Percentiles rank a stretch among this genome's conserved stretches.
phyloP scores from a whole-genome alignment of 2,329 filamentous ascomycete species.

The Teratosphaeria viscida region DNA sequence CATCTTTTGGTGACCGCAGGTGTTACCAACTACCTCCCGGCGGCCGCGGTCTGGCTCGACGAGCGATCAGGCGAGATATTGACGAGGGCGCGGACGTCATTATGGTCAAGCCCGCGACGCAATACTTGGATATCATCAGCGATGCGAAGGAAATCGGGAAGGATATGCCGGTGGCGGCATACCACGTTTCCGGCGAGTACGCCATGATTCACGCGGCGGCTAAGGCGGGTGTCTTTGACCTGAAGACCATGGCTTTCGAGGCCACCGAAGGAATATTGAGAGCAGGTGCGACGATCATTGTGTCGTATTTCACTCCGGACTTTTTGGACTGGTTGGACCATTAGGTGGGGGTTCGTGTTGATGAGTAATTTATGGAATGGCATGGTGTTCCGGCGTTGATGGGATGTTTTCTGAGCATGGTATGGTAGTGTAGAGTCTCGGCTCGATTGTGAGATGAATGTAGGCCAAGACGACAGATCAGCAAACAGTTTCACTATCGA shows the following conservation, averaged over 20 bases:
- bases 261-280: constrained; percentile 85
- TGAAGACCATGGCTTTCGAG: constrained; percentile 91
- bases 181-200: constrained; percentile 94
- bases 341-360: constrained; percentile 4
- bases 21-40: constrained; percentile 96
- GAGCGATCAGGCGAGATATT: constrained; percentile 84
- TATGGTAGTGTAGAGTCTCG: too few species aligned
- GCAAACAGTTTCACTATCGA: neutral
- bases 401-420: too few species aligned
- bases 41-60: constrained; percentile 78
- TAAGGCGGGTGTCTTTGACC: constrained; percentile 90
- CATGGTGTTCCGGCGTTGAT: neutral
- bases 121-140: constrained; percentile 94
- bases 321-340: constrained; percentile 52
- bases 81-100: constrained; percentile 92
- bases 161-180: constrained; percentile 86
- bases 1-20: constrained; percentile 85
- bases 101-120: constrained; percentile 96
- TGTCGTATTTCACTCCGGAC: constrained; percentile 88
- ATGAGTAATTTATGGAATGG: neutral
- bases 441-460: neutral
- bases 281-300: constrained; percentile 83
- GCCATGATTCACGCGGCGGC: constrained; percentile 96
- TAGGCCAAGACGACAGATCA: neutral
- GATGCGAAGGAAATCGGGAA: constrained; percentile 91